Base-by-base conservation (phyloP, 176 grass and related monocot genomes). In the Paspalum vaginatum region DNA sequence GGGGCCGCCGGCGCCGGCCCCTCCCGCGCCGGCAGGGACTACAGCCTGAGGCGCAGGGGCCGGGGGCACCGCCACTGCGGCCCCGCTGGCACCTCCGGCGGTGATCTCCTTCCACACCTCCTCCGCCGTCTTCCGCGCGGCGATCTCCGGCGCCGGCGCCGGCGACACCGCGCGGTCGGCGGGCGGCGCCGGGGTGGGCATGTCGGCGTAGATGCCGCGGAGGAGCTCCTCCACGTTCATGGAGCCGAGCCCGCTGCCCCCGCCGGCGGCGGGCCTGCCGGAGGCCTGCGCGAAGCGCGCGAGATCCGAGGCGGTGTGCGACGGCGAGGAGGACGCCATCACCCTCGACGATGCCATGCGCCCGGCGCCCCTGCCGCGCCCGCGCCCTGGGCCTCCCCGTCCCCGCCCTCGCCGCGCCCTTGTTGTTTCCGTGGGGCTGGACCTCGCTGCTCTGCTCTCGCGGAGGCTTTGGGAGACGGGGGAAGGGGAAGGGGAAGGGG, bases 151-250 rank as follows among this genome's bases (percentile, higher is more conserved):
- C 58, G 11, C 80, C 32, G 72, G 66, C 25, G 44, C 12, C 45
- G 63, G 74, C 62, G 57, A 56, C 68, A 38, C 26, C 79, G 32
- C 68, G 37, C 65, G 60, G 40, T 68, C 87, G 26, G 45, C 26
- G 27, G 18, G 41, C 63, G 20, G 27, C 62, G 79, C 63, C 79
- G 64, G 82, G 68, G 42, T 83, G 24, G 75, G 76, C 18, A 85
- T 68, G 38, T 90, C 91, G 53, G 21, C 40, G 74, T 91, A 89
- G 13, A 93, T 81, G 61, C 86, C 90, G 61, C 92, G 82, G 45
- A 95, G 69, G 7, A 98, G 77, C 81, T 95, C 96, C 61, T 98
- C 96, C 84, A 98, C 82, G 86, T 81, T 98, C 92, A 95, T 91
- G 59, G 96, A 95, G 22, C 96, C 92, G 37, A 98, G 66, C 20